phyloP scores from a whole-genome alignment of 441 rosid genomes.

The Adansonia rubrostipa region DNA sequence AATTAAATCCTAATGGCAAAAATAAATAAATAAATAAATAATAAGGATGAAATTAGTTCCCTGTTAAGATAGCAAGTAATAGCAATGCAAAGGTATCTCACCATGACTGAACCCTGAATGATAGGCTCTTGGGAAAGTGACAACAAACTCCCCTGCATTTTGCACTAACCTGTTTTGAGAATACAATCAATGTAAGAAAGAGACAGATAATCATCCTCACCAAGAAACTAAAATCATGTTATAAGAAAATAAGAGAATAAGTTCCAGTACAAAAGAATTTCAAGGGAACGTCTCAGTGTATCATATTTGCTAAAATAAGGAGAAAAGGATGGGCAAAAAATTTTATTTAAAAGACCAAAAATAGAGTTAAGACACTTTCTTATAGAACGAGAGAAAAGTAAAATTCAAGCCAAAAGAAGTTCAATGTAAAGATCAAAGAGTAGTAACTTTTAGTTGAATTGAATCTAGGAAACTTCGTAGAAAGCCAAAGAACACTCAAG shows the following conservation, averaged over 20 bases:
- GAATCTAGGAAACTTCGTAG: slow-evolving; percentile 15
- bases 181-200: slow-evolving; percentile 32
- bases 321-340: background rate
- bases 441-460: slow-evolving; percentile 1
- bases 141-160: slow-evolving; percentile 98
- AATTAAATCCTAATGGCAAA: slow-evolving; percentile 65
- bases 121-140: slow-evolving; percentile 98
- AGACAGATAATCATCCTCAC: slow-evolving; percentile 15
- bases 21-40: background rate
- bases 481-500: slow-evolving; percentile 16
- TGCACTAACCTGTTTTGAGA: slow-evolving; percentile 83
- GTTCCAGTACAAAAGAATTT: slow-evolving; percentile 11
- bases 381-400: slow-evolving; percentile 1
- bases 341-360: background rate
- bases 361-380: background rate
- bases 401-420: slow-evolving; percentile 14
- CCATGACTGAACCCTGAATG: slow-evolving; percentile 99
- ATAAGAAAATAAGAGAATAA: background rate
- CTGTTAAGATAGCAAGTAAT: slow-evolving; percentile 19
- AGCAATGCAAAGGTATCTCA: slow-evolving; percentile 39
- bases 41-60: slow-evolving; percentile 23
- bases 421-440: background rate
- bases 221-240: background rate
- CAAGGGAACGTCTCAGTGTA: background rate
- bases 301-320: background rate